phyloP scores from a whole-genome alignment of 169 alveolate genomes.

The Plasmodium cynomolgi region DNA sequence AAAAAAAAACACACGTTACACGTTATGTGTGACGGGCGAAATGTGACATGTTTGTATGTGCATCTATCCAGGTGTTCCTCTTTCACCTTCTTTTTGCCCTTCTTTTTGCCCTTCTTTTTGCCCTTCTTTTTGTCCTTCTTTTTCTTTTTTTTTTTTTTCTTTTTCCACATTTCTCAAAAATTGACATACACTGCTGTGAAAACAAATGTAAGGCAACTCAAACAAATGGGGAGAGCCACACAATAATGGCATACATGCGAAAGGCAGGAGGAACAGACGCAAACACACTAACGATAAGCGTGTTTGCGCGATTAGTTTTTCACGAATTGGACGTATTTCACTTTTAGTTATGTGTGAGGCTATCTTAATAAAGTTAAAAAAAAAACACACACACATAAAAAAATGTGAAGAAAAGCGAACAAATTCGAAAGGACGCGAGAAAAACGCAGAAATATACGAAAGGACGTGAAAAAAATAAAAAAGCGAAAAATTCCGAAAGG shows the following conservation, averaged over 20 bases:
- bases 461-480: neutral
- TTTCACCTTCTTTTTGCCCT: neutral
- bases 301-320: neutral
- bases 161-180: neutral
- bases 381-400: neutral
- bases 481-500: neutral
- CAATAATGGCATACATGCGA: neutral
- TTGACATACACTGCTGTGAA: neutral
- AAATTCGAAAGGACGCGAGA: neutral
- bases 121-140: neutral
- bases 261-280: neutral
- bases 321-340: constrained; percentile 8
- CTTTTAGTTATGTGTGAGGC: neutral
- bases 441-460: neutral
- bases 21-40: neutral
- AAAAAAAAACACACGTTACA: neutral
- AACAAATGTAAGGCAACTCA: neutral
- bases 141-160: neutral
- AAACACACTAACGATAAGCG: neutral
- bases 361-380: neutral
- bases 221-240: neutral
- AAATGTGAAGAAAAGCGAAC: neutral
- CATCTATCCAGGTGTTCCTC: neutral
- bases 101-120: neutral
- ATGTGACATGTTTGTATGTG: neutral